phyloP scores from a whole-genome alignment of 2,329 filamentous ascomycete species.

The Scedosporium boydii region DNA sequence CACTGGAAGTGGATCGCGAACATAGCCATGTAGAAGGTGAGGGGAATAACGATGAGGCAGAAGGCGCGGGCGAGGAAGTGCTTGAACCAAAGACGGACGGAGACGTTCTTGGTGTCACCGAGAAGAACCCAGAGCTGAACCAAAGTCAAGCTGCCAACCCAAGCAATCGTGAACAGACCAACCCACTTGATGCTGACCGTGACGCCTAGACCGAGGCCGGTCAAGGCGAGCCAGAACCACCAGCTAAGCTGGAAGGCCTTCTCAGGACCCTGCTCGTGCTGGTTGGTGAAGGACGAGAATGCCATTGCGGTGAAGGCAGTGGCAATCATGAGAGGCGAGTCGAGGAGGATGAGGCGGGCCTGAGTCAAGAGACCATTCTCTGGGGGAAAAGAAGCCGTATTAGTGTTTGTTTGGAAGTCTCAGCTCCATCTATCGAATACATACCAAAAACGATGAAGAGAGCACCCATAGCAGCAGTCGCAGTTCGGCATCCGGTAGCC shows the following conservation, averaged over 20 bases:
- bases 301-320: conserved; percentile 85
- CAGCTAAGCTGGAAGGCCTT: conserved; percentile 83
- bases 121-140: conserved; percentile 93
- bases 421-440: conserved; percentile 20
- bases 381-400: conserved; percentile 25
- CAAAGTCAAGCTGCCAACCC: conserved; percentile 85
- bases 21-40: conserved; percentile 91
- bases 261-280: conserved; percentile 83
- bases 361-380: conserved; percentile 95
- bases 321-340: conserved; percentile 87
- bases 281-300: conserved; percentile 90
- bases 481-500: conserved; percentile 78
- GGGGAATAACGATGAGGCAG: conserved; percentile 81
- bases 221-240: conserved; percentile 96
- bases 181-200: conserved; percentile 99
- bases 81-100: conserved; percentile 79
- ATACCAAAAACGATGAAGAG: conserved; percentile 83
- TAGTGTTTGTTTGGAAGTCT: conserved; percentile 2
- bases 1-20: conserved; percentile 95
- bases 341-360: conserved; percentile 88
- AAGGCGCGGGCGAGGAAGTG: conserved; percentile 87
- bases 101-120: conserved; percentile 79
- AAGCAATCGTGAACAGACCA: conserved; percentile 95
- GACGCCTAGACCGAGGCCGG: conserved; percentile 77
- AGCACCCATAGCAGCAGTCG: conserved; percentile 74